These are phyloP conservation scores for Tetraselmis chui DNA, from an alignment of 139 green algal species.

Conservation along the genomic window DNA sequence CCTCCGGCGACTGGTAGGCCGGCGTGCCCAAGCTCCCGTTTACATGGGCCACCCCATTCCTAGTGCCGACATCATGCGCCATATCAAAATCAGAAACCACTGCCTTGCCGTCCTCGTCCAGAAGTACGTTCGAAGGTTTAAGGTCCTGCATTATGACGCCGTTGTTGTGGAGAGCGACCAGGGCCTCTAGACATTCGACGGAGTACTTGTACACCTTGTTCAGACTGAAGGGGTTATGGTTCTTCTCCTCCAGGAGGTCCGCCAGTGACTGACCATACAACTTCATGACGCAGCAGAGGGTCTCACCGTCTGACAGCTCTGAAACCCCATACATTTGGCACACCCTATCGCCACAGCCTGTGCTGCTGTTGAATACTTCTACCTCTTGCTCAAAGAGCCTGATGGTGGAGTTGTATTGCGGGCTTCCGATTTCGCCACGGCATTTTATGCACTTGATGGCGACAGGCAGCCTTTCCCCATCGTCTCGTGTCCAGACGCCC, in stretches of 20 bases:
- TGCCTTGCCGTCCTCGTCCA: slow-evolving; percentile 20
- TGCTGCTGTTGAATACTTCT: not conserved
- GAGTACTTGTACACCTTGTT: not conserved
- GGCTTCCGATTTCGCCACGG: not conserved
- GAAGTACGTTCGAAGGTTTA: slow-evolving; percentile 19
- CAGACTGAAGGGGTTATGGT: not conserved
- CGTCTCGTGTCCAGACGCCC: not conserved
- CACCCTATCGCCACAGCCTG: not conserved
- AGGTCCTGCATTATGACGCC: slow-evolving; percentile 22
- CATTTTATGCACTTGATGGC: not conserved
- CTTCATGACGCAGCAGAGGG: not conserved
- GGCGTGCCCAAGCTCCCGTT: slow-evolving; percentile 12
- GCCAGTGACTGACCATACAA: not conserved
- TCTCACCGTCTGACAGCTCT: not conserved
- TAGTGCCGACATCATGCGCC: slow-evolving; percentile 10
- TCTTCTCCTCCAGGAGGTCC: not conserved
- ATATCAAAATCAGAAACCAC: slow-evolving; percentile 21
- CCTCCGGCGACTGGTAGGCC: slow-evolving; percentile 17
- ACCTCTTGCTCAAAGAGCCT: not conserved
- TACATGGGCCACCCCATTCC: not conserved
- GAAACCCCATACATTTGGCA: not conserved
- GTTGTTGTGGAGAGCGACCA: not conserved
- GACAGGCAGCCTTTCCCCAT: not conserved
- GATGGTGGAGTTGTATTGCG: not conserved
- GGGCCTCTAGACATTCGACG: not conserved